phyloP scores from a whole-genome alignment of 352 stramenopile genomes.

The Globisporangium spiculum region DNA sequence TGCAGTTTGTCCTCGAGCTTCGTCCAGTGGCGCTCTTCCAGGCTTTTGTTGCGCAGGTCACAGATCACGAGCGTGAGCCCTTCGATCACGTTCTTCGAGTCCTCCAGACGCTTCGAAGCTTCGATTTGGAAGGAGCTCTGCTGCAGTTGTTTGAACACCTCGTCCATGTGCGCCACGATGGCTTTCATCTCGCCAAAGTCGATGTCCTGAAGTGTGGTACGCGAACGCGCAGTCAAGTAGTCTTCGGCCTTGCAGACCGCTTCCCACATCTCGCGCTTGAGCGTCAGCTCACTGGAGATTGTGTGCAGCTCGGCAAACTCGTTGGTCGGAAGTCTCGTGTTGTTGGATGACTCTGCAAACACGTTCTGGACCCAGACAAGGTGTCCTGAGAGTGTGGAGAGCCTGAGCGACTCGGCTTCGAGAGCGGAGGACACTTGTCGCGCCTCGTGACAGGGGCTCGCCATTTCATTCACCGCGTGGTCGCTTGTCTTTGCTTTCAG shows the following conservation, averaged over 20 bases:
- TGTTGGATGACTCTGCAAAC: conserved; percentile 35
- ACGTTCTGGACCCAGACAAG: conserved; percentile 40
- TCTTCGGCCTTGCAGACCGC: conserved; percentile 46
- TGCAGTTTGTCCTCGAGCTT: conserved; percentile 74
- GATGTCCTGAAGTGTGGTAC: conserved; percentile 39
- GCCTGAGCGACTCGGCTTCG: conserved; percentile 25
- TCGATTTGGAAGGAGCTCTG: conserved; percentile 19
- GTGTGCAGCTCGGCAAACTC: conserved; percentile 36
- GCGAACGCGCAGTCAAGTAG: conserved; percentile 33
- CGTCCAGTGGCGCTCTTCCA: conserved; percentile 65
- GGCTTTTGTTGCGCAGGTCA: conserved; percentile 53
- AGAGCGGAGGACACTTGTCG: conserved; percentile 23
- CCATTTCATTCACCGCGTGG: conserved; percentile 29
- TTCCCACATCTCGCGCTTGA: conserved; percentile 65
- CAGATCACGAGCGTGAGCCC: conserved; percentile 50
- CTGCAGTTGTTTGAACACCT: conserved; percentile 25
- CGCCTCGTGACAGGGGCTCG: conserved; percentile 32
- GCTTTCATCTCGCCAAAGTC: conserved; percentile 39
- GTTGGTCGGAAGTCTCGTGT: conserved; percentile 24
- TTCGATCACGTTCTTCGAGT: conserved; percentile 40
- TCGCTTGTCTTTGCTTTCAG: conserved; percentile 33
- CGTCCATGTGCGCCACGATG: conserved; percentile 22
- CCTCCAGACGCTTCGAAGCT: conserved; percentile 35
- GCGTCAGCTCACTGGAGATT: conserved; percentile 36
- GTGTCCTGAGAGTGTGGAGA: conserved; percentile 24